Evolutionary conservation across 192 early-diverging fungal species (phyloP).

Genomic region (Funneliformis mosseae): DNA sequence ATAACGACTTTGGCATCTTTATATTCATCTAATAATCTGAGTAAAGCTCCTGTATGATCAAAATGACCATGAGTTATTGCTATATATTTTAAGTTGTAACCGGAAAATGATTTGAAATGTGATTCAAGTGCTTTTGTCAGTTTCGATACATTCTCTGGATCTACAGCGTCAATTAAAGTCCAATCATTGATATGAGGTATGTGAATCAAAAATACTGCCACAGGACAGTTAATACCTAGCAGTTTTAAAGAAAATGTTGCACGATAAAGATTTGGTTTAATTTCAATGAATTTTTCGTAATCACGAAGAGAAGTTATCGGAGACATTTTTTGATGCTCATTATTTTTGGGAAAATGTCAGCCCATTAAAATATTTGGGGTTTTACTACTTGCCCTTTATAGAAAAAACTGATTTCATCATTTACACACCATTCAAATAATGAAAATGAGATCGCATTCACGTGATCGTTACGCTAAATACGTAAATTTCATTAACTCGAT

Average conservation of each 20-base stretch:
- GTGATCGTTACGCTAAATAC: too few relatives aligned
- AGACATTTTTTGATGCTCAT: slow-evolving; percentile 6
- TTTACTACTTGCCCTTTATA: too few relatives aligned
- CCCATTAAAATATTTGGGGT: too few relatives aligned
- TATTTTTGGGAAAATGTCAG: too few relatives aligned
- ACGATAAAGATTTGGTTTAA: slow-evolving; percentile 3
- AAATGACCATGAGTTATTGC: slow-evolving; percentile 44
- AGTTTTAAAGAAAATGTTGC: slow-evolving; percentile 3
- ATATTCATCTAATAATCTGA: slow-evolving; percentile 40
- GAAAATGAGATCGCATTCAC: too few relatives aligned
- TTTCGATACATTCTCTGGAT: slow-evolving; percentile 33
- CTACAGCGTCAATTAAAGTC: slow-evolving; percentile 40
- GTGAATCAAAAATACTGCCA: not conserved
- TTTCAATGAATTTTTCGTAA: slow-evolving; percentile 3
- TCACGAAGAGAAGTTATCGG: slow-evolving; percentile 5
- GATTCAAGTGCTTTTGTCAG: slow-evolving; percentile 37
- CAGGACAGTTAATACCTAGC: not conserved
- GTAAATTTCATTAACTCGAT: too few relatives aligned
- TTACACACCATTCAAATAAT: too few relatives aligned
- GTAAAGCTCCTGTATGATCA: slow-evolving; percentile 42
- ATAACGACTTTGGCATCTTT: slow-evolving; percentile 39
- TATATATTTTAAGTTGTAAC: slow-evolving; percentile 41
- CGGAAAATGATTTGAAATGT: slow-evolving; percentile 34
- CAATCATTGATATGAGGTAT: slow-evolving; percentile 19
- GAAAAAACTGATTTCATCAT: too few relatives aligned